Percentiles rank a stretch among this genome's conserved stretches.
Conservation (phyloP, 805 yeast species). For the Spathaspora passalidarum region DNA sequence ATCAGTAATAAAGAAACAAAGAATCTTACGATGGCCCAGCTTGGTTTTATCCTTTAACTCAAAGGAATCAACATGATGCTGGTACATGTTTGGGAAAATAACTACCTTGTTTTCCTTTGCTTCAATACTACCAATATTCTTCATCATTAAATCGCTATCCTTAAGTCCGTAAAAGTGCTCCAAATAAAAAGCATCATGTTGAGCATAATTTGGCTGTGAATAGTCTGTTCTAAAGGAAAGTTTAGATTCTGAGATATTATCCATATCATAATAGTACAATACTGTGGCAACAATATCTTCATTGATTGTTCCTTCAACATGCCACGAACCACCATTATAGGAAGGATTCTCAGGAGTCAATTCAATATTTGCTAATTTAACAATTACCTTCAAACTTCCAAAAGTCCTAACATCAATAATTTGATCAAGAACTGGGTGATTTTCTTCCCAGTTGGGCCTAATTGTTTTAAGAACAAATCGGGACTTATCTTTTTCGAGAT, state of each 20-base stretch:
- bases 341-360: slow-evolving; percentile 38
- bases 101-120: slow-evolving; percentile 25
- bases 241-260: slow-evolving; percentile 34
- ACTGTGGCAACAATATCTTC: slow-evolving; percentile 43
- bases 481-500: slow-evolving; percentile 6
- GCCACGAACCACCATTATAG: slow-evolving; percentile 43
- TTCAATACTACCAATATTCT: slow-evolving; percentile 22
- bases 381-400: slow-evolving; percentile 31
- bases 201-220: slow-evolving; percentile 34
- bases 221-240: slow-evolving; percentile 27
- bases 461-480: too few species aligned
- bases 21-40: slow-evolving; percentile 36
- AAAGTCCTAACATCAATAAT: slow-evolving; percentile 14
- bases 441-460: slow-evolving; percentile 6
- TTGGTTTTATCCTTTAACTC: slow-evolving; percentile 31
- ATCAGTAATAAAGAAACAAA: slow-evolving; percentile 40
- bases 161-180: slow-evolving; percentile 24
- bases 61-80: slow-evolving; percentile 40
- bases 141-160: slow-evolving; percentile 25
- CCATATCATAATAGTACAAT: slow-evolving; percentile 38
- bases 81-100: slow-evolving; percentile 37
- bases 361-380: slow-evolving; percentile 39
- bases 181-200: slow-evolving; percentile 25
- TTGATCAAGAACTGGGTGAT: slow-evolving; percentile 9
- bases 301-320: slow-evolving; percentile 39